Evolutionary conservation across 2,329 filamentous ascomycete species (phyloP), one percentile per base, ranked within the genome.

Genomic region (Diaporthe citrichinensis): DNA sequence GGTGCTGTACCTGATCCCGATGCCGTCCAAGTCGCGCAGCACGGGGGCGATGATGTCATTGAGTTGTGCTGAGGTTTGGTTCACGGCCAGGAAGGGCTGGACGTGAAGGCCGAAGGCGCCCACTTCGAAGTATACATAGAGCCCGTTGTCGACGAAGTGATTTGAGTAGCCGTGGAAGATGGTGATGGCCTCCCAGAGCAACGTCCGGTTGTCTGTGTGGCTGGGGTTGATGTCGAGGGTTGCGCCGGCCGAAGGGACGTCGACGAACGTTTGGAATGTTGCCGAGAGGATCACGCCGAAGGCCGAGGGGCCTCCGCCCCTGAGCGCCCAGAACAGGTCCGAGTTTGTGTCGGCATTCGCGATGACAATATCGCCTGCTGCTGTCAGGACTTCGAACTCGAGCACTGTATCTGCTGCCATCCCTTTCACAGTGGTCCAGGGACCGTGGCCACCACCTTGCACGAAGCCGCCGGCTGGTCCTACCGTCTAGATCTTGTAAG

Each of bases 391-490:
- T 25, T 74, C 17, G 5, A 74, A 68, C 9, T 74, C 62, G n/a
- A 74, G 39, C 17, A 59, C 62, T 17, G 51, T 74, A 5, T 74
- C 72, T 39, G 72, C 62, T 1, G 72, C 65, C 39, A 74, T 36
- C 15, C 72, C 72, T 25, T 71, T 84, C 8, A 82, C 81, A 2
- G 86, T 86, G 5, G 83, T 82, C 28, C 89, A 81, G 0, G 86
- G 84, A 0, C 85, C 86, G 78, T 92, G 90, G 0, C 91, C 91
- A 17, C 90, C 91, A 6, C 90, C 91, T 80, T 91, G 89, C 1
- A 86, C 87, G 75, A 90, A 91, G 2, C 91, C 91, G n/a, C 91
- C 91, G 1, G 89, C 87, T 17, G 91, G 80, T 12, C 91, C 91
- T 4, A 93, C 90, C 0, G 88, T 87, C 62, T 67, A 36, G 14